phyloP scores from a whole-genome alignment of 306 rosid species.

The Trichosanthes truncata region DNA sequence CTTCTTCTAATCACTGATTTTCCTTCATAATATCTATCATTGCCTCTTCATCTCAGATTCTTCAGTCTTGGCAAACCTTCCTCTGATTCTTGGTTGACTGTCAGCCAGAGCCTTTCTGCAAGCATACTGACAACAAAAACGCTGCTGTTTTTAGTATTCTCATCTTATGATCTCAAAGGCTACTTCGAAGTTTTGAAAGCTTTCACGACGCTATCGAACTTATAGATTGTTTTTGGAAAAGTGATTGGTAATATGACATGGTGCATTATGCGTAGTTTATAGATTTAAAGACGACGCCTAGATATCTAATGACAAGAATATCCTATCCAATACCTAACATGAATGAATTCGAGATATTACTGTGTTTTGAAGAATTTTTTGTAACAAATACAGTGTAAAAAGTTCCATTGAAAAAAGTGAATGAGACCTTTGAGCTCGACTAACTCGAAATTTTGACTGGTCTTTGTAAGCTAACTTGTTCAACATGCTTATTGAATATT shows the following conservation, averaged over 20 bases:
- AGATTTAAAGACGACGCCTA: not conserved
- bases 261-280: not conserved
- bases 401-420: not conserved
- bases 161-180: not conserved
- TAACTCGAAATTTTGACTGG: not conserved
- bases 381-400: not conserved
- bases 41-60: slow-evolving; percentile 54
- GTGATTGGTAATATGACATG: not conserved
- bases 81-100: slow-evolving; percentile 95
- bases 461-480: not conserved
- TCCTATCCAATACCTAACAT: not conserved
- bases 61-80: slow-evolving; percentile 93
- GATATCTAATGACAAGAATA: not conserved
- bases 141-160: not conserved
- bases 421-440: not conserved
- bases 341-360: not conserved
- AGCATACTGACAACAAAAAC: slow-evolving; percentile 52
- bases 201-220: not conserved
- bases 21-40: slow-evolving; percentile 17
- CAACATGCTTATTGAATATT: not conserved
- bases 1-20: slow-evolving; percentile 8
- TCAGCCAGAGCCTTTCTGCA: slow-evolving; percentile 99
- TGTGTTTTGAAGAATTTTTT: not conserved
- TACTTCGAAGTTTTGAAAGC: not conserved
- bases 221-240: not conserved